Evolutionary conservation across 805 yeast species (phyloP), one percentile per base, ranked within the genome.

Genomic region (Wickerhamiella spandovensis): DNA sequence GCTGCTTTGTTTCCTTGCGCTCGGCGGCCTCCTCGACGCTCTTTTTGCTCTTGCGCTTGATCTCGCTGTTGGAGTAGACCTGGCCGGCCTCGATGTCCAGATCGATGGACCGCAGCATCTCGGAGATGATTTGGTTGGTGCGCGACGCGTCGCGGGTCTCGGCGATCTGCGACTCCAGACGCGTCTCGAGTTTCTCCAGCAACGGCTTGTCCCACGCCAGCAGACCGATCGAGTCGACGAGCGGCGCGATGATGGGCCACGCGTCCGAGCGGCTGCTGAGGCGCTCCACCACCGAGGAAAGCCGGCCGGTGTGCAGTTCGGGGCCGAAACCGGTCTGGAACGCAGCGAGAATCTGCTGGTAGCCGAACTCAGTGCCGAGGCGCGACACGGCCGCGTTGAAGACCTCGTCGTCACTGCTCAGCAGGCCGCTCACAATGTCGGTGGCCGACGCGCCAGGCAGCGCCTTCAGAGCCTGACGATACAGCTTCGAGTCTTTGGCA

Each of bases 391-490:
- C 71, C 59, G 84, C 95, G 48, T 72, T 70, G 59, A 84, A 81
- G 41, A 84, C 74, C 25, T 78, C 86, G 44, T 76, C 81, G 56
- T 77, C 77, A 12, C 72, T 69, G 13, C 70, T 66, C 51, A 78
- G 70, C 47, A 88, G 70, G 51, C 84, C 87, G 7, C 65, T 62
- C 39, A 85, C 67, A 23, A 89, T 69, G 52, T 84, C 95, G 5
- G 64, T 64, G 45, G 83, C 72, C 8, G 83, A 73, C 39, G 88
- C 66, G 50, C 80, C 79, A 5, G 84, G 81, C 53, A 92, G 83
- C 0, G 92, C 81, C 13, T 81, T 84, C 47, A 87, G 76, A 1
- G 94, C 90, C 64, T 84, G 95, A 66, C 87, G 78, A 64, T 82
- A 73, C 51, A 88, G 71, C 53, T 83, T 75, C 37, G 86, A 81